Evolutionary conservation across 148 eudicot species (phyloP), one percentile per base, ranked within the genome.

Genomic region (Chenopodium album): DNA sequence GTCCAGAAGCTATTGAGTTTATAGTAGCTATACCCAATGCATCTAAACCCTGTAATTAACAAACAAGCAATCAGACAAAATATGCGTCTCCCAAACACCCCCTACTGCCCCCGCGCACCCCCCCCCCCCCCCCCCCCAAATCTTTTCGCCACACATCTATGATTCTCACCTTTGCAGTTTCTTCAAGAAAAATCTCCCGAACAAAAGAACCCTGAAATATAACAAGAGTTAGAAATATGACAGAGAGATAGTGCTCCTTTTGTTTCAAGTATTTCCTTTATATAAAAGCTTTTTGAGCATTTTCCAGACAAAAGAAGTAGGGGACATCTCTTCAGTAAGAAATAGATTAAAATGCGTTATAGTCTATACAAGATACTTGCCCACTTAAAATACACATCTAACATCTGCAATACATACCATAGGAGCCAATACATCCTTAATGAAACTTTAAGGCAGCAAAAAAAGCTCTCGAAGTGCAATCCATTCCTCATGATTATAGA

Each of bases 161-260:
- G 66, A 80, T 71, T 31, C 84, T 66, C 85, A 92, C 99, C 98
- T 95, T 95, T 0, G 94, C 90, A 59, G 93, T 85, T 91, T 95
- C 98, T 80, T 95, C 92, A 71, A 93, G 91, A 82, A 95, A 87
- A 79, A 95, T 87, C 82, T 93, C 92, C 82, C 94, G 92, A 76
- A 95, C 92, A 80, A 93, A 91, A 23, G 91, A 87, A 78, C 98
- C 97, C 99, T 95, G 92, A 54, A 31, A 84, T 26, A 87, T 48
- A 47, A 6, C 44, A 34, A 82, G 75, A 23, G 20, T 12, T 20
- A 75, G 29, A 86, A 62, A 20, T 62, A 62, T 8, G 50, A 41
- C 59, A 23, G 22, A 12, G 44, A 46, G 52, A 4, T 9, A 23
- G 7, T 34, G 9, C 26, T 11, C 26, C 50, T 7, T 31, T 19